Evolutionary conservation across 495 filamentous ascomycete species (phyloP).

Genomic region (Podospora tetraspora): DNA sequence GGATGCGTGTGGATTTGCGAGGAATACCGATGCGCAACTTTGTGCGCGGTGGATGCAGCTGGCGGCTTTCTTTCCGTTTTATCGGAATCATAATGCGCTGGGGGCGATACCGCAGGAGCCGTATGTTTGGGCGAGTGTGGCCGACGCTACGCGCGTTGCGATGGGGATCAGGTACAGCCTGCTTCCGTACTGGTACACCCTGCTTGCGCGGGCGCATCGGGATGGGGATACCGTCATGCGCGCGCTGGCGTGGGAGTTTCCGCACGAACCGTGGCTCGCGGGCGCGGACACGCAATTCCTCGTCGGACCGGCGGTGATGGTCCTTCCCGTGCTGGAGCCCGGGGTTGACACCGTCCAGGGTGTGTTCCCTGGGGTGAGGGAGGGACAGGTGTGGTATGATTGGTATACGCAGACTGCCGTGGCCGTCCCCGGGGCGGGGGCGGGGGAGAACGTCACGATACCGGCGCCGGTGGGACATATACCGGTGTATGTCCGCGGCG

Average conservation of each 20-base stretch:
- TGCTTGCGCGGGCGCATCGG: slow-evolving; percentile 64
- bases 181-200: slow-evolving; percentile 78
- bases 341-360: slow-evolving; percentile 62
- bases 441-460: slow-evolving; percentile 61
- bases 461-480: slow-evolving; percentile 71
- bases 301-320: slow-evolving; percentile 63
- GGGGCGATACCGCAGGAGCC: slow-evolving; percentile 65
- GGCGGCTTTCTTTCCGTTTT: slow-evolving; percentile 82
- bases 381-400: slow-evolving; percentile 65
- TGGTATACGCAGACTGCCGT: slow-evolving; percentile 65
- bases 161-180: slow-evolving; percentile 72
- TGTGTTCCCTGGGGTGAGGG: slow-evolving; percentile 67
- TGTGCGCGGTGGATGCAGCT: slow-evolving; percentile 87
- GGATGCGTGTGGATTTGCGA: slow-evolving; percentile 75
- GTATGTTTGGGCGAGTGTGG: slow-evolving; percentile 67
- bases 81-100: slow-evolving; percentile 74
- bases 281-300: slow-evolving; percentile 70
- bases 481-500: slow-evolving; percentile 69
- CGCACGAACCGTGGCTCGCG: slow-evolving; percentile 65
- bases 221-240: slow-evolving; percentile 73
- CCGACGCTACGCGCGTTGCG: slow-evolving; percentile 57
- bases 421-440: slow-evolving; percentile 36
- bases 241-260: slow-evolving; percentile 79
- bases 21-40: slow-evolving; percentile 67
- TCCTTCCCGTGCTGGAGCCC: slow-evolving; percentile 66